These are phyloP conservation scores for Pythium graminicola DNA, from an alignment of 352 stramenopile genomes.

Conservation along the genomic window DNA sequence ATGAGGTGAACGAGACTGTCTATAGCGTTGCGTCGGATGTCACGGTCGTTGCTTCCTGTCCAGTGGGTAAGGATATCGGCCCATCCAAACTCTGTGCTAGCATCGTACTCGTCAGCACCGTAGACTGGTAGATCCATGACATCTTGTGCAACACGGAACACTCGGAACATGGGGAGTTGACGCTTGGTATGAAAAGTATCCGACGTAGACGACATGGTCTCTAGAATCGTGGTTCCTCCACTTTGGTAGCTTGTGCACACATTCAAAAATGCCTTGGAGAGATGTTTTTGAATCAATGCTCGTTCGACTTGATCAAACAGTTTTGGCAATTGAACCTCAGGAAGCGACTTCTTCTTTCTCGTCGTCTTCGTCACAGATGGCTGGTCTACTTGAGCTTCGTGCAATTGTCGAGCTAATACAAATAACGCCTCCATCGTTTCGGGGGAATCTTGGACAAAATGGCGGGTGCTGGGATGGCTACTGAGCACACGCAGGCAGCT, in stretches of 20 bases:
- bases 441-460: constrained; percentile 42
- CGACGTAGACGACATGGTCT: constrained; percentile 33
- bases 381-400: constrained; percentile 26
- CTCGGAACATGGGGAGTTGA: constrained; percentile 56
- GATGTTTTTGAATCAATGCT: constrained; percentile 27
- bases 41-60: constrained; percentile 43
- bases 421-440: constrained; percentile 52
- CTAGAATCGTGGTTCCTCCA: constrained; percentile 36
- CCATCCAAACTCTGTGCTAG: constrained; percentile 70
- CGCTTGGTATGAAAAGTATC: constrained; percentile 51
- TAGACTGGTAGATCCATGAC: constrained; percentile 63
- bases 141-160: constrained; percentile 48
- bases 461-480: constrained; percentile 37
- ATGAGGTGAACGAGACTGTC: constrained; percentile 58
- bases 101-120: constrained; percentile 71
- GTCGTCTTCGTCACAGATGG: not conserved
- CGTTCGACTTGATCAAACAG: constrained; percentile 17
- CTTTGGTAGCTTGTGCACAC: constrained; percentile 56
- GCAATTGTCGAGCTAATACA: constrained; percentile 35
- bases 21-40: constrained; percentile 60
- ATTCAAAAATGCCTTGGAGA: constrained; percentile 42
- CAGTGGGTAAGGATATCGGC: constrained; percentile 75
- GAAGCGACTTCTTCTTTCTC: not conserved
- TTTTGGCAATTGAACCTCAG: not conserved
- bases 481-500: constrained; percentile 51